Evolutionary conservation across 441 rosid genomes (phyloP).

Genomic region (Euphorbia celastroides): DNA sequence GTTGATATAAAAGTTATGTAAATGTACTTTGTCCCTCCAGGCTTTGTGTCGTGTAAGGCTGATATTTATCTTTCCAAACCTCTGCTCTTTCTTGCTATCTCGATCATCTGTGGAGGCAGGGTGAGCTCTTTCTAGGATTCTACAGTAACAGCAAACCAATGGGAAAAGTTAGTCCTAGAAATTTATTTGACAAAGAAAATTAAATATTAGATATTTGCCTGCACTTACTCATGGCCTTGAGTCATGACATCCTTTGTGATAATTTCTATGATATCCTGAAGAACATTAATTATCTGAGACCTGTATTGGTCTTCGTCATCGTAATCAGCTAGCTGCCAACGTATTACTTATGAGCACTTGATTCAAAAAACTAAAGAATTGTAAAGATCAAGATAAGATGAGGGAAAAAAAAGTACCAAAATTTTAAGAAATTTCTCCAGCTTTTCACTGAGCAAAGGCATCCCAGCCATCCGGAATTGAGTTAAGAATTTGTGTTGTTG

Average conservation of each 20-base stretch:
- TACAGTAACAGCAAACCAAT: constrained; percentile 23
- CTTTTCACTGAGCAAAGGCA: constrained; percentile 73
- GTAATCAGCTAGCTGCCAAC: constrained; percentile 44
- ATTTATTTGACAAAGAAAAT: constrained; percentile 9
- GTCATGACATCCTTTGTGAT: constrained; percentile 70
- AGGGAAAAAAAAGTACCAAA: constrained; percentile 47
- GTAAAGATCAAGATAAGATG: constrained; percentile 14
- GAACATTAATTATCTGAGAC: constrained; percentile 79
- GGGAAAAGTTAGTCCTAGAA: constrained; percentile 8
- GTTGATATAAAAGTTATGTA: constrained; percentile 1
- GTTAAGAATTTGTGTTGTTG: constrained; percentile 44
- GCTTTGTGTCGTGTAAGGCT: constrained; percentile 19
- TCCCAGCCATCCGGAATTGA: constrained; percentile 61
- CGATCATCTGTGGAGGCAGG: constrained; percentile 18
- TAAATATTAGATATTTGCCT: constrained; percentile 11
- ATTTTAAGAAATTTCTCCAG: constrained; percentile 68
- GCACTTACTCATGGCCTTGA: constrained; percentile 71
- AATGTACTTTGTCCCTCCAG: constrained; percentile 76
- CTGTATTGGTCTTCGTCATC: constrained; percentile 37
- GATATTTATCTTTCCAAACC: constrained; percentile 67
- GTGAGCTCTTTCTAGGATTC: constrained; percentile 58
- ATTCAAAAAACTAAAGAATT: constrained; percentile 13
- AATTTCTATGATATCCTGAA: constrained; percentile 92
- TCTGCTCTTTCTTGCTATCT: constrained; percentile 47
- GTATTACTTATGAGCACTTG: constrained; percentile 22